Conservation (phyloP, 768 basidiomycete species). For the Boletus reticuloceps region DNA sequence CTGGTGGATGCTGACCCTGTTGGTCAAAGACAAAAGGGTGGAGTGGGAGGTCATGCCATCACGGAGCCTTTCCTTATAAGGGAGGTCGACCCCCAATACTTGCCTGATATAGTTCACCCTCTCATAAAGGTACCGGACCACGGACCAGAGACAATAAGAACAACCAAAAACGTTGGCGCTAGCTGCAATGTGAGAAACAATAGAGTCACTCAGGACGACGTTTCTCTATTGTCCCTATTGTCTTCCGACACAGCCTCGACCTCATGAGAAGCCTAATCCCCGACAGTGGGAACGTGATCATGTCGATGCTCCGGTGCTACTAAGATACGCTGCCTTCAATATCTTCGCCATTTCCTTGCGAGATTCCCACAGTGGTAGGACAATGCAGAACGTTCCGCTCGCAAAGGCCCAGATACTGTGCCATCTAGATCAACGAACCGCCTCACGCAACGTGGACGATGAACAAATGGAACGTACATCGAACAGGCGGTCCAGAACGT, state of each 20-base stretch:
- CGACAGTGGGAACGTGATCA: background rate
- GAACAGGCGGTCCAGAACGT: conserved; percentile 40
- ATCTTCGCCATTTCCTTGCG: conserved; percentile 31
- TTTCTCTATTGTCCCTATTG: conserved; percentile 1
- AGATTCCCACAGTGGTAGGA: conserved; percentile 38
- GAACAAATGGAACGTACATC: conserved; percentile 28
- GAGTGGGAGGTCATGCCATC: background rate
- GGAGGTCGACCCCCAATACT: conserved; percentile 1
- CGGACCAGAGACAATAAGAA: conserved; percentile 27
- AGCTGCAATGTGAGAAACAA: conserved; percentile 12
- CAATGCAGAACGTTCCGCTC: conserved; percentile 36
- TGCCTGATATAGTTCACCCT: conserved; percentile 4
- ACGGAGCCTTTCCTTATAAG: background rate
- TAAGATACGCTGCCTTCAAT: conserved; percentile 12
- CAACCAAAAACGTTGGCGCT: conserved; percentile 6
- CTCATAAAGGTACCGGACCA: background rate
- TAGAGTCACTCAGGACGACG: background rate
- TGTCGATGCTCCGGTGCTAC: background rate
- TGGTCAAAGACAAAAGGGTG: conserved; percentile 30
- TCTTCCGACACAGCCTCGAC: background rate
- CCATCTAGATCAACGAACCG: conserved; percentile 2
- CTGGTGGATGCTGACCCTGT: conserved; percentile 8
- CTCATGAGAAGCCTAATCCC: conserved; percentile 1
- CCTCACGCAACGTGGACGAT: background rate
- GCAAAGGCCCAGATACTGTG: conserved; percentile 35